Evolutionary conservation across 2,329 filamentous ascomycete species (phyloP), one percentile per base, ranked within the genome.

Genomic region (Coniella vitis): DNA sequence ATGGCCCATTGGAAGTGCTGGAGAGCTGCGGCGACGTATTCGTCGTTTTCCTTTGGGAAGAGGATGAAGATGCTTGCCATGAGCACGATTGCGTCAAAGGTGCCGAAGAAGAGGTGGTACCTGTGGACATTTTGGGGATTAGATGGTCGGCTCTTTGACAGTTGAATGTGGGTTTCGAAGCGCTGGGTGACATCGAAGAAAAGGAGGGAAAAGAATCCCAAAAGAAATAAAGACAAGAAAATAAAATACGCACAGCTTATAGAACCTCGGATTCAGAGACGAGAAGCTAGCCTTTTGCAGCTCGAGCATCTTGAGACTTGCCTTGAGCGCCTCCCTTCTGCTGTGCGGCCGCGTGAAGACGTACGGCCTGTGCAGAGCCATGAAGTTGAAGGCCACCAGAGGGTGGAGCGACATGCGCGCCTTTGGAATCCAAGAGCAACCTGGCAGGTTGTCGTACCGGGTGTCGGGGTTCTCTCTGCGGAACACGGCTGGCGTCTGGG

Each of bases 1-100:
- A 78, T 73, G 1, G 75, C 74, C 76, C 77, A 81, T 38, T 74
- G 70, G 54, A 80, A 81, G 55, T 82, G 77, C 56, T 78, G 75
- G 8, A 75, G 60, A 0, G 74, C 71, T 20, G 65, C 65, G 4
- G 69, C 63, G 0, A 75, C 61, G 22, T 75, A 61, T 21, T 76
- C 73, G 2, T 63, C 58, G 48, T 80, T 73, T 56, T 82, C 78
- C 19, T 65, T 67, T 1, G 79, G 79, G 53, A 81, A 81, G 8
- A 83, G 60, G 31, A 83, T 81, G 58, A 77, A 81, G 29, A 83
- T 75, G 16, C 77, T 74, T 0, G 79, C 75, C 46, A 82, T 69
- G 48, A 83, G 68, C 14, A 83, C 76, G 17, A 82, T 74, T 13
- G 80, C 79, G 56, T 84, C 80, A 51, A 84, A 83, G 7, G 77